A percentile compares a stretch with the other conserved stretches of the same genome.
Conservation (phyloP, 1,139 yeast species). For the Taiozyma sp. region DNA sequence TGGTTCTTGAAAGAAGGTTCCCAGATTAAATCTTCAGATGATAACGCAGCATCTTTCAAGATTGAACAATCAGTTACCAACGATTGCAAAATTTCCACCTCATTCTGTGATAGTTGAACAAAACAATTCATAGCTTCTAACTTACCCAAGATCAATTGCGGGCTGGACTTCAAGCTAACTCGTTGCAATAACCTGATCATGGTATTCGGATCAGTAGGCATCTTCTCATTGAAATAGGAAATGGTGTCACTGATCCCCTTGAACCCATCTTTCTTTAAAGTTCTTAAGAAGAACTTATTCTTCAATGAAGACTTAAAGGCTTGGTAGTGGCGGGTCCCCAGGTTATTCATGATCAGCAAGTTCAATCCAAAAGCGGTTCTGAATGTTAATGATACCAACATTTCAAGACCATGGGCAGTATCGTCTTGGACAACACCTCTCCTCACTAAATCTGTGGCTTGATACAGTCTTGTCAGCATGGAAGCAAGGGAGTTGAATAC, state of each 20-base stretch:
- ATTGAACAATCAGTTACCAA: constrained; percentile 4
- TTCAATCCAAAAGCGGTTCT: constrained; percentile 15
- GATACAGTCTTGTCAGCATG: constrained; percentile 15
- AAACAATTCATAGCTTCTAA: constrained; percentile 15
- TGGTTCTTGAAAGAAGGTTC: constrained; percentile 16
- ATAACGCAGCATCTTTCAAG: constrained; percentile 9
- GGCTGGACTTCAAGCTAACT: constrained; percentile 13
- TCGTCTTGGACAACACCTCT: constrained; percentile 11
- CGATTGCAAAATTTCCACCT: constrained; percentile 5
- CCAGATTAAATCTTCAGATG: constrained; percentile 16
- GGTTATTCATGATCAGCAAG: constrained; percentile 16
- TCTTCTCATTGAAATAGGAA: constrained; percentile 14
- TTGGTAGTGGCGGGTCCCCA: constrained; percentile 19
- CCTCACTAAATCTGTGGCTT: constrained; percentile 15
- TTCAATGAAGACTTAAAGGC: constrained; percentile 20
- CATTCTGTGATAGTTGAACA: constrained; percentile 6
- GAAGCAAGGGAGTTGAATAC: constrained; percentile 12
- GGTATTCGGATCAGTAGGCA: constrained; percentile 15
- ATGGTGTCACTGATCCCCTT: constrained; percentile 21
- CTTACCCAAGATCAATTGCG: constrained; percentile 11
- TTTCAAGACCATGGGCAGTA: constrained; percentile 1
- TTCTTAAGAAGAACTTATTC: constrained; percentile 19
- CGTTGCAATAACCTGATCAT: constrained; percentile 12
- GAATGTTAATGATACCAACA: constrained; percentile 4
- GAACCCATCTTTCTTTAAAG: constrained; percentile 19